Evolutionary conservation across 257 asterid genomes (phyloP).

Genomic region (Nicotiana tomentosiformis): DNA sequence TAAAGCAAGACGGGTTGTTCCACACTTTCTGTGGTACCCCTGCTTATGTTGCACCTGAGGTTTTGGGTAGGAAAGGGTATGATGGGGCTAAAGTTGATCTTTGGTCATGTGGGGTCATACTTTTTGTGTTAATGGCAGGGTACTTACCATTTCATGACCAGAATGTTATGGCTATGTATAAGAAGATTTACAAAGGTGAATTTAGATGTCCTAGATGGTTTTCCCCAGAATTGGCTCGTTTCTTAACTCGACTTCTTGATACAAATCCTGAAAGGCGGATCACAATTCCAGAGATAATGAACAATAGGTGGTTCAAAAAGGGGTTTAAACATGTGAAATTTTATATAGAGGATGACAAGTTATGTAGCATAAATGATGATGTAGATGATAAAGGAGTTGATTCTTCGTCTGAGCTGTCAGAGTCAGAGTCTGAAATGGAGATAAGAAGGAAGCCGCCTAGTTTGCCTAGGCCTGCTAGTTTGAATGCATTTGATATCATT

Average conservation of each 20-base stretch:
- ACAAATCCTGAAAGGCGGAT: slow-evolving; percentile 58
- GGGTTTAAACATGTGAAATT: slow-evolving; percentile 63
- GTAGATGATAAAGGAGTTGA: slow-evolving; percentile 4
- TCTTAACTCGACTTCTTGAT: slow-evolving; percentile 48
- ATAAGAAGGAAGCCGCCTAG: slow-evolving; percentile 34
- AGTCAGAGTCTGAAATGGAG: slow-evolving; percentile 60
- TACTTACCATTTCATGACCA: slow-evolving; percentile 90
- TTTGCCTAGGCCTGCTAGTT: slow-evolving; percentile 80
- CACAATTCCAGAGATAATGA: slow-evolving; percentile 59
- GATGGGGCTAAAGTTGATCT: slow-evolving; percentile 85
- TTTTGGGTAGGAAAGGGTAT: slow-evolving; percentile 76
- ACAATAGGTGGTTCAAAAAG: slow-evolving; percentile 55
- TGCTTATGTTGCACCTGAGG: slow-evolving; percentile 96
- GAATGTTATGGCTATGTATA: slow-evolving; percentile 87
- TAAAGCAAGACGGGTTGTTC: slow-evolving; percentile 84
- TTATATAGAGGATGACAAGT: slow-evolving; percentile 74
- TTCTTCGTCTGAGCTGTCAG: slow-evolving; percentile 58
- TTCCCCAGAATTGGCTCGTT: slow-evolving; percentile 54
- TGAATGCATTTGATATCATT: slow-evolving; percentile 88
- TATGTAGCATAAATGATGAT: slow-evolving; percentile 56
- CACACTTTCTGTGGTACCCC: slow-evolving; percentile 95
- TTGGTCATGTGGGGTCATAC: slow-evolving; percentile 93
- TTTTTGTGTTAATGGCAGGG: slow-evolving; percentile 93
- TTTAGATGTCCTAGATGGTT: slow-evolving; percentile 95
- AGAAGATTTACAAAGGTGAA: slow-evolving; percentile 84